Percentiles rank a stretch among this genome's conserved stretches.
These are phyloP conservation scores for Earliella scabrosa DNA, from an alignment of 1,284 basidiomycete species.

Conservation along the genomic window DNA sequence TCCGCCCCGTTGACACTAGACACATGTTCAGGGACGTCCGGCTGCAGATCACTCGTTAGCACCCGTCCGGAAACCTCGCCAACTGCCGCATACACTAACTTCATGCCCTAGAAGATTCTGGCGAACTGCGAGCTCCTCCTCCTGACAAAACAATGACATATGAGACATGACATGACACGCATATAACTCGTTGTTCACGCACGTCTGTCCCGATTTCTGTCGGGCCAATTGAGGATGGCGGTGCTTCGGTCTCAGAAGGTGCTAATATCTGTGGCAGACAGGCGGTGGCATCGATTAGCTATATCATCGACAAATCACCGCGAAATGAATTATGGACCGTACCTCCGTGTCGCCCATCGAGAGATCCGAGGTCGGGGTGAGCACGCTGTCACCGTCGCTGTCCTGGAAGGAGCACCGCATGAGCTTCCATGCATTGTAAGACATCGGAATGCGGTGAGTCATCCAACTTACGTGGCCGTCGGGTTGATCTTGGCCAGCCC, in stretches of 20 bases:
- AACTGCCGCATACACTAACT: constrained; percentile 4
- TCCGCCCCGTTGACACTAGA: neutral
- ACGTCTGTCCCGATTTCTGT: constrained; percentile 24
- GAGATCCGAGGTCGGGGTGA: constrained; percentile 16
- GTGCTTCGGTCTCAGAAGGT: constrained; percentile 24
- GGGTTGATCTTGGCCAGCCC: neutral
- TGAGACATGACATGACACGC: neutral
- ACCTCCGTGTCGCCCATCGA: constrained; percentile 24
- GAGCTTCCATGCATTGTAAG: neutral
- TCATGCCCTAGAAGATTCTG: constrained; percentile 3
- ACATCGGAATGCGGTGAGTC: neutral
- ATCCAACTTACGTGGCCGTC: constrained; percentile 9
- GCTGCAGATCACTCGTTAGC: constrained; percentile 11
- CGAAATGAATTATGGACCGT: neutral
- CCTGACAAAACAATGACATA: constrained; percentile 4
- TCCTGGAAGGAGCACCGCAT: neutral
- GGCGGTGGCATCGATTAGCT: constrained; percentile 2
- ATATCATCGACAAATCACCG: neutral
- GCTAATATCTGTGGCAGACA: constrained; percentile 11
- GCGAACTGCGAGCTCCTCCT: constrained; percentile 6
- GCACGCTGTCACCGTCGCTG: constrained; percentile 12
- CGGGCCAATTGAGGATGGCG: constrained; percentile 29
- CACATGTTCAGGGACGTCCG: neutral
- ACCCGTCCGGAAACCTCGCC: neutral
- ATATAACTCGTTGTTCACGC: neutral